Conservation (phyloP, 306 rosid genomes). For the Vigna radiata region DNA sequence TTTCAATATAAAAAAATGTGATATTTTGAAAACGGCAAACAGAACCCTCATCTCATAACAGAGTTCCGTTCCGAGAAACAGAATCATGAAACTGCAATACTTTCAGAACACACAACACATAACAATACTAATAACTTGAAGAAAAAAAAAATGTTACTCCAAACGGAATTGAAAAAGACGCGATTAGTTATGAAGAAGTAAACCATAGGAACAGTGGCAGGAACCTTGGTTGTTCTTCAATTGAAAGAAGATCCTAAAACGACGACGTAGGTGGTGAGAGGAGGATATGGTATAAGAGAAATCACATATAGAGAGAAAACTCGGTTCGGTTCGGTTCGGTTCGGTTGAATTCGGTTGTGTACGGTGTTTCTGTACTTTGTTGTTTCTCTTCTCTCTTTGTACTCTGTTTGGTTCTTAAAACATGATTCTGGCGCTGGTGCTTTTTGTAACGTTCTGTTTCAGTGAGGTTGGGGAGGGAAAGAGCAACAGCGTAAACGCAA, state of each 20-base stretch:
- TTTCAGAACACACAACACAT: background rate
- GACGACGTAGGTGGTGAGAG: conserved; percentile 37
- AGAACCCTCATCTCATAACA: background rate
- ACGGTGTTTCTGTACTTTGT: conserved; percentile 20
- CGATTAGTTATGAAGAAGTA: background rate
- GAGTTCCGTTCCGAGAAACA: background rate
- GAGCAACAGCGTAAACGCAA: conserved; percentile 22
- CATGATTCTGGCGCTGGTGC: background rate
- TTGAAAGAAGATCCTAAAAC: conserved; percentile 11
- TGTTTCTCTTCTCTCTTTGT: background rate
- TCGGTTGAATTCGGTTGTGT: background rate
- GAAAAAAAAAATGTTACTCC: background rate
- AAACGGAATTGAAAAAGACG: conserved; percentile 19
- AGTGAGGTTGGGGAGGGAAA: background rate
- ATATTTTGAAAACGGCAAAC: too few species aligned
- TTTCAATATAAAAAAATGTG: too few species aligned
- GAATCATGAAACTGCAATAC: conserved; percentile 18
- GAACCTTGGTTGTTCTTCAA: background rate
- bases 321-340: background rate
- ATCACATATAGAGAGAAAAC: background rate
- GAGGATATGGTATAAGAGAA: background rate
- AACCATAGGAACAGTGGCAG: background rate
- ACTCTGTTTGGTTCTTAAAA: background rate
- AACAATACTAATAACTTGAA: background rate
- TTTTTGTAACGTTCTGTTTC: background rate